Conservation (phyloP, 2,329 filamentous ascomycete species). For the Davidsoniella eucalypti region DNA sequence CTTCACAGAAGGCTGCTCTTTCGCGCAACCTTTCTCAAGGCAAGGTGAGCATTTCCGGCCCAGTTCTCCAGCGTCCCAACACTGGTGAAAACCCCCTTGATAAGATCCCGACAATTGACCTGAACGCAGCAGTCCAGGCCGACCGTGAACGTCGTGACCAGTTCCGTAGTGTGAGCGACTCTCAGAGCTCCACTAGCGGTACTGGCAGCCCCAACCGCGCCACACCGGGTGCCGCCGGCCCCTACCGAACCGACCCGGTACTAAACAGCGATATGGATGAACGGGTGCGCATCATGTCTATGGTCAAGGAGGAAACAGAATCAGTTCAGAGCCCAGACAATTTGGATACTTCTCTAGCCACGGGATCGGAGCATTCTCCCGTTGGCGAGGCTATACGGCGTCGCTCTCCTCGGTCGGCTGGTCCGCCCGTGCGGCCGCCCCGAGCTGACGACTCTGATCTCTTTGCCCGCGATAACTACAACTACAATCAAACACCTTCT, state of each 20-base stretch:
- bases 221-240: neutral
- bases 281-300: slow-evolving; percentile 11
- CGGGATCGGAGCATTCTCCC: slow-evolving; percentile 34
- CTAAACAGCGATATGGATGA: slow-evolving; percentile 11
- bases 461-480: slow-evolving; percentile 1
- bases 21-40: slow-evolving; percentile 17
- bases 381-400: slow-evolving; percentile 31
- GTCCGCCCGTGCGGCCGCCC: slow-evolving; percentile 1
- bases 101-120: slow-evolving; percentile 32
- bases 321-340: slow-evolving; percentile 5
- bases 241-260: slow-evolving; percentile 9
- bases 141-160: slow-evolving; percentile 29
- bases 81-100: slow-evolving; percentile 24
- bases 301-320: slow-evolving; percentile 12
- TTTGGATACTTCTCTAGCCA: slow-evolving; percentile 23
- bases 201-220: neutral
- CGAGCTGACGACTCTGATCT: slow-evolving; percentile 1
- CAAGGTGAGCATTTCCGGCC: slow-evolving; percentile 33
- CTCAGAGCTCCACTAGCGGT: neutral
- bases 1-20: slow-evolving; percentile 13
- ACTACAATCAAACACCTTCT: neutral
- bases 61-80: slow-evolving; percentile 25
- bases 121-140: slow-evolving; percentile 30
- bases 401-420: slow-evolving; percentile 27
- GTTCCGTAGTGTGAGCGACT: slow-evolving; percentile 16